Evolutionary conservation across 1,284 basidiomycete species (phyloP).

Genomic region (Ceratobasidium sp.): DNA sequence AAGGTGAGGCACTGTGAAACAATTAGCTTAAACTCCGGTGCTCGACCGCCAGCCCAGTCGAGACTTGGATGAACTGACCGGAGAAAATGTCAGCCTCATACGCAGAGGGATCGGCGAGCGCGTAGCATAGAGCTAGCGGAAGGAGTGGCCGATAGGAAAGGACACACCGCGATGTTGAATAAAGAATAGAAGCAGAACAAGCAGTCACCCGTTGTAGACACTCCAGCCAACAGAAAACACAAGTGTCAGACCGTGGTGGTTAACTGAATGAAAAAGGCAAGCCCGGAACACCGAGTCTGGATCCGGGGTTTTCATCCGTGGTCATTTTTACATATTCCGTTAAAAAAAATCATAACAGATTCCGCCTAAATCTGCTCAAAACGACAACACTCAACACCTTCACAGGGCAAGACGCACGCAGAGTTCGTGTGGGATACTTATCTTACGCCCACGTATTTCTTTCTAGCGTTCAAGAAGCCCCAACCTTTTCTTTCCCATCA

Average conservation of each 20-base stretch:
- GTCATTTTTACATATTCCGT: no score
- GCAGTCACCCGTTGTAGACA: background rate
- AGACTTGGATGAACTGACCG: background rate
- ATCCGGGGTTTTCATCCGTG: background rate
- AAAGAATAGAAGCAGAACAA: conserved; percentile 10
- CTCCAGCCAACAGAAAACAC: background rate
- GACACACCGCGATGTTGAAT: conserved; percentile 8
- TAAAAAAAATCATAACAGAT: no score
- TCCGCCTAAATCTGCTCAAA: no score
- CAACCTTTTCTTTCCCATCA: no score
- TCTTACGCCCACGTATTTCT: no score
- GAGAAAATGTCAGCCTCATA: background rate
- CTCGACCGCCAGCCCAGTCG: conserved; percentile 3
- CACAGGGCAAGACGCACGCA: no score
- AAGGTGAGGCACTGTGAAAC: background rate
- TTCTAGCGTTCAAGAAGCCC: no score
- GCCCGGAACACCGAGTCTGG: background rate
- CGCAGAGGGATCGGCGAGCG: background rate
- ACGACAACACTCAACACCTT: no score
- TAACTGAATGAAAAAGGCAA: background rate
- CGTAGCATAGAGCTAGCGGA: background rate
- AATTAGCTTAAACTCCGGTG: background rate
- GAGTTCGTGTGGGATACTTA: no score
- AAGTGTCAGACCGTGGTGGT: background rate
- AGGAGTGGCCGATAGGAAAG: background rate